A percentile compares a stretch with the other conserved stretches of the same genome.
These are phyloP conservation scores for Priceomyces fermenticarens DNA, from an alignment of 805 yeast species.

Conservation along the genomic window DNA sequence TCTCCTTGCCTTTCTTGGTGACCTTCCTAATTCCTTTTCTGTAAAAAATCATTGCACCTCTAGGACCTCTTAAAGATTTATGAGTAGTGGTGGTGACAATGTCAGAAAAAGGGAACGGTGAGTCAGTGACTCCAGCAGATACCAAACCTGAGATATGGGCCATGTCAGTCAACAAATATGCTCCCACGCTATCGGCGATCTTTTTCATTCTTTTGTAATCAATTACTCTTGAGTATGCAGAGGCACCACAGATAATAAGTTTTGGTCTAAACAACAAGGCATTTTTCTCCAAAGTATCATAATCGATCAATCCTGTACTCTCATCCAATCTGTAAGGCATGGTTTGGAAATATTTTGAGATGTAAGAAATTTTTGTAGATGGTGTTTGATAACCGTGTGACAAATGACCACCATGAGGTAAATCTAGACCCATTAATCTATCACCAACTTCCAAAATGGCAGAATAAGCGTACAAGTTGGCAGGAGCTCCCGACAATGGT, in stretches of 20 bases:
- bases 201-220: conserved; percentile 96
- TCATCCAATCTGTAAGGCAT: conserved; percentile 96
- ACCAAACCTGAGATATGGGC: conserved; percentile 97
- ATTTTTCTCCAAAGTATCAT: conserved; percentile 88
- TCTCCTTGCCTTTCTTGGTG: conserved; percentile 90
- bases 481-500: conserved; percentile 95
- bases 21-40: conserved; percentile 91
- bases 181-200: conserved; percentile 96
- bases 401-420: conserved; percentile 98
- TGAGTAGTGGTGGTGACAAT: conserved; percentile 98
- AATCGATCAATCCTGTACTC: conserved; percentile 92
- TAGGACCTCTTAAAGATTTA: conserved; percentile 98
- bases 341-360: conserved; percentile 95
- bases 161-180: conserved; percentile 95
- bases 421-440: conserved; percentile 95
- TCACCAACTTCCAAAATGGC: conserved; percentile 95
- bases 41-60: conserved; percentile 99
- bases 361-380: conserved; percentile 88
- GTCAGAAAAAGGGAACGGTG: conserved; percentile 96
- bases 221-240: conserved; percentile 94
- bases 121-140: conserved; percentile 92
- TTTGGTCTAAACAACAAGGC: conserved; percentile 94
- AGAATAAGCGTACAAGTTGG: conserved; percentile 93
- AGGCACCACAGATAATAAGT: conserved; percentile 95
- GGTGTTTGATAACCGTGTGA: conserved; percentile 98